Evolutionary conservation across 768 basidiomycete genomes (phyloP), one percentile per base, ranked within the genome.

Genomic region (Sutorius australiensis): DNA sequence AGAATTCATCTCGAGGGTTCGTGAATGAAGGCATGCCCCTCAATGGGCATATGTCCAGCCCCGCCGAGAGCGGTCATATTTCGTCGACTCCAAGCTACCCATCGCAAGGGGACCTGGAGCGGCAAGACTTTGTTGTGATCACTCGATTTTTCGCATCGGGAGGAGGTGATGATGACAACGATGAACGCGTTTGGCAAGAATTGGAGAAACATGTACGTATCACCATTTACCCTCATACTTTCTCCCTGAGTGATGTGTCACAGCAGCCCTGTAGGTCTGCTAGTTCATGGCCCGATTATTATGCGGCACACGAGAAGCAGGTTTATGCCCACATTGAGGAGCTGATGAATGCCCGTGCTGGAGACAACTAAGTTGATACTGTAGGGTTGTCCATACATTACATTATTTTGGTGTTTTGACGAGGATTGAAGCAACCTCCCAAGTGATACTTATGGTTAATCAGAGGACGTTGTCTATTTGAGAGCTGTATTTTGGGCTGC

Each of bases 141-240:
- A 75, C 78, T 7, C 64, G 67, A 10, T 87, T 84, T 59, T 83
- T 87, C 58, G 79, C 78, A 11, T 73, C 69, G 5, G 75, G 76
- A 11, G 79, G 77, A 37, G 77, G 77, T 11, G 75, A 79, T 5
- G 75, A 77, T 1, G 71, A 75, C 8, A 65, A 69, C 5, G 77
- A 77, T n/a, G 70, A 71, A 21, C 70, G 75, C n/a, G 69, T 83
- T 32, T 88, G 83, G 81, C 70, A 67, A 43, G 71, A 66, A 38
- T 64, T 89, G 40, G 70, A 72, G 38, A 62, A 65, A 48, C 67
- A 77, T 71, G 86, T 82, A 55, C 44, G 73, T 48, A 37, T 48
- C 37, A 13, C 19, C 32, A 28, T 51, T 27, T 21, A 24, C 53
- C 43, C 44, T 36, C 32, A 31, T 9, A 27, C 33, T 16, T 48